Evolutionary conservation across 352 stramenopile species (phyloP).

Genomic region (Pythium volutum): DNA sequence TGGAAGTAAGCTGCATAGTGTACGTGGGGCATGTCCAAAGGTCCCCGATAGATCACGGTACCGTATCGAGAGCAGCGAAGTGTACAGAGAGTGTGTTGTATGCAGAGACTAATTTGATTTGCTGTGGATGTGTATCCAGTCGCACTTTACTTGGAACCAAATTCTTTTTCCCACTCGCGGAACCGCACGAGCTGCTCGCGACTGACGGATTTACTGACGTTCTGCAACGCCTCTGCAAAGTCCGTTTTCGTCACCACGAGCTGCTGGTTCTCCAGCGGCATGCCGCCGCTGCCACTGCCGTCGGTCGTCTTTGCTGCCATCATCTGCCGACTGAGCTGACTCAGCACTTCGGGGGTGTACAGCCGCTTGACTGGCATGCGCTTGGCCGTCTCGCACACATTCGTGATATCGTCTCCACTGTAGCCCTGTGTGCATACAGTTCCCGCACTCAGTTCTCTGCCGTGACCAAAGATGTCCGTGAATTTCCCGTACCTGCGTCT

Average conservation of each 20-base stretch:
- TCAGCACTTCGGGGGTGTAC: slow-evolving; percentile 43
- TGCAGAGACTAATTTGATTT: slow-evolving; percentile 34
- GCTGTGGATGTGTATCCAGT: no score
- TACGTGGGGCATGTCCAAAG: no score
- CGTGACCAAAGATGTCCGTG: slow-evolving; percentile 42
- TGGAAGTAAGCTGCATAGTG: slow-evolving; percentile 26
- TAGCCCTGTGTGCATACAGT: slow-evolving; percentile 38
- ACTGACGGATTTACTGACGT: slow-evolving; percentile 81
- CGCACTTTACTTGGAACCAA: slow-evolving; percentile 65
- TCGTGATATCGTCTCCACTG: slow-evolving; percentile 44
- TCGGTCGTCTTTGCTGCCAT: slow-evolving; percentile 24
- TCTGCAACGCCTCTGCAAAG: slow-evolving; percentile 65
- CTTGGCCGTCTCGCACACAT: slow-evolving; percentile 43
- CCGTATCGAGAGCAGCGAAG: background rate
- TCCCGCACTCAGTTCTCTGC: slow-evolving; percentile 27
- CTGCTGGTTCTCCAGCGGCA: slow-evolving; percentile 48
- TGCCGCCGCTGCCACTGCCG: slow-evolving; percentile 17
- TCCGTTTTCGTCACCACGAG: slow-evolving; percentile 48
- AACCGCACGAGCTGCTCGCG: slow-evolving; percentile 75
- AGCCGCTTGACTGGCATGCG: slow-evolving; percentile 47
- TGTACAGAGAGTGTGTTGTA: slow-evolving; percentile 21
- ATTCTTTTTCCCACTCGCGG: slow-evolving; percentile 72
- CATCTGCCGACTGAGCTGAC: slow-evolving; percentile 49
- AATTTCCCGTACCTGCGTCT: slow-evolving; percentile 29
- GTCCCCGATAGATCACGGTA: no score